Percentiles rank a stretch among this genome's conserved stretches.
Conservation (phyloP, 208 protist genomes). For the Leishmania gerbilli region DNA sequence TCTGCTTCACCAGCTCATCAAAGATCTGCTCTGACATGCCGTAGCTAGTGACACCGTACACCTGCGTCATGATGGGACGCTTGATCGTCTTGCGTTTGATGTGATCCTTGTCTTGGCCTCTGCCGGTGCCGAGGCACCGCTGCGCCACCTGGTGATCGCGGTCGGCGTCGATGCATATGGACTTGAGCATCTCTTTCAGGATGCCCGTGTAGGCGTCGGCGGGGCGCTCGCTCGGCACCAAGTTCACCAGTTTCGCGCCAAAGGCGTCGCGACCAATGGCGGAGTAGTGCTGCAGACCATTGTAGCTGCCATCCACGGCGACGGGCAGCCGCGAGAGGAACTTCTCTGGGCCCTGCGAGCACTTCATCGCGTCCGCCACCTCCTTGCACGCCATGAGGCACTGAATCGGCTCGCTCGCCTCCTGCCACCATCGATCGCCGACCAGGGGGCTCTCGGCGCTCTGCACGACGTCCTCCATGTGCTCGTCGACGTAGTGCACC, state of each 20-base stretch:
- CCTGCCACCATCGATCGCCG: conserved; percentile 94
- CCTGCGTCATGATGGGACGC: conserved; percentile 99
- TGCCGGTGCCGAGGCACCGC: conserved; percentile 82
- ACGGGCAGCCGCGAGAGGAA: conserved; percentile 95
- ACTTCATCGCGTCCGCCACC: conserved; percentile 91
- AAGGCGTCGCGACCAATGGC: conserved; percentile 97
- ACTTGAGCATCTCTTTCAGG: conserved; percentile 90
- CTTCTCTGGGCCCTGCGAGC: conserved; percentile 80
- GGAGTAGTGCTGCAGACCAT: conserved; percentile 99
- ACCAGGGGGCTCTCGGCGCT: conserved; percentile 79
- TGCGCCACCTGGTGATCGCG: conserved; percentile 85
- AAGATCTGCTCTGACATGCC: conserved; percentile 97
- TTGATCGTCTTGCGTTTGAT: conserved; percentile 98
- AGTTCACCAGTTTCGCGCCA: conserved; percentile 96
- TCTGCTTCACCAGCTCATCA: conserved; percentile 91
- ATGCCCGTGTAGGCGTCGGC: conserved; percentile 98
- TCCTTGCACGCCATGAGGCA: conserved; percentile 95
- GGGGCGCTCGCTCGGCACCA: conserved; percentile 92
- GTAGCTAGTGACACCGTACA: conserved; percentile 97
- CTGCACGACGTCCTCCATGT: conserved; percentile 92
- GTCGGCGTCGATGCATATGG: conserved; percentile 82
- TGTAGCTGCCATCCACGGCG: conserved; percentile 97
- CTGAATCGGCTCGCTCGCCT: conserved; percentile 96
- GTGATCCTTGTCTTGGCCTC: conserved; percentile 86
- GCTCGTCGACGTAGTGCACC: conserved; percentile 92